Base-by-base conservation (phyloP, 2,329 filamentous ascomycete species). In the Penicillium carneum region DNA sequence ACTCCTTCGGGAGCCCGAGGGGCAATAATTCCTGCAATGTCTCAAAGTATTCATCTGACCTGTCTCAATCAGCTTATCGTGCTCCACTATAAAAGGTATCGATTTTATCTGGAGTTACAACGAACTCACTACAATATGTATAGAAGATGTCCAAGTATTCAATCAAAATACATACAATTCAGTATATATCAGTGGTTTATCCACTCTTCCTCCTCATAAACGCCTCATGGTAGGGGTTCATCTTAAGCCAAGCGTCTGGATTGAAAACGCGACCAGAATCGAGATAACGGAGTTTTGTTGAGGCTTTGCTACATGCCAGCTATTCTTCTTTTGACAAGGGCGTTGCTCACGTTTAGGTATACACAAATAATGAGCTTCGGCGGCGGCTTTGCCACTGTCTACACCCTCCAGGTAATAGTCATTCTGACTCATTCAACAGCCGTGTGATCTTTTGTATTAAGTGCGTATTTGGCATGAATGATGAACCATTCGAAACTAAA, bases 1-100 rank as follows among this genome's bases (percentile, higher is more conserved):
- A 46, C 56, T 29, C 14, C n/a, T 53, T 58, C 53, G 0, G 48
- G 56, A 45, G 31, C 48, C 56, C 56, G 48, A 57, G 38, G 26
- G 18, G 14, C 11, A 23, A 4, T 33, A 31, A 16, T 38, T 51
- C 1, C 16, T 39, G 14, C 34, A 29, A 41, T 29, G 43, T 46
- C 10, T 46, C 43, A 46, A 20, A 31, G 2, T 14, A 16, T 43
- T 11, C 42, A 29, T 16, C 23, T 54, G 51, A 29, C 52, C 20
- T 38, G 31, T 55, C 41, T 34, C 47, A 50, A 9, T 29, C 23
- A 29, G 10, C 52, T 47, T 55, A 55, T 55, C 20, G 16, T 38
- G 36, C 51, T 6, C 41, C 51, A 53, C 23, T 26, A 26, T 26
- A 26, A 26, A 26, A 26, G 5, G 4, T 4, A 26, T 26, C 4